Evolutionary conservation across 1,284 basidiomycete genomes (phyloP), one percentile per base, ranked within the genome.

Genomic region (Ustilago xerochloae): DNA sequence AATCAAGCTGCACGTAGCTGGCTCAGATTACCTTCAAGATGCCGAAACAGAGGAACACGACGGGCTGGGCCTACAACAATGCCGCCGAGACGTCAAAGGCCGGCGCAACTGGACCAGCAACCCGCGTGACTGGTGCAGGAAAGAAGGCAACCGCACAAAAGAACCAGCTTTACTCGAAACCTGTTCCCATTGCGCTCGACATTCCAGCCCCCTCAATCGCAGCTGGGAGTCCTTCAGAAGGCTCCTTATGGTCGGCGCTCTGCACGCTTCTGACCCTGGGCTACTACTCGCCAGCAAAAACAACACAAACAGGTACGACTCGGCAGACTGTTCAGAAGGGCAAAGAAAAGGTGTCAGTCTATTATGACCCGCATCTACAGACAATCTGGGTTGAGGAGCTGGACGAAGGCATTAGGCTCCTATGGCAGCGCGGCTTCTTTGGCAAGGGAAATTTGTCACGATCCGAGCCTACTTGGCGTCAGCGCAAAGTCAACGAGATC

Each of bases 371-470:
- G 20, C 29, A 67, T 5, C 51, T 78, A 9, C 56, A 77, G n/a
- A 73, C 77, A 13, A 67, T 80, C 18, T 80, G 78, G 78, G 66
- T 80, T 24, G 57, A 66, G 35, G 77, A 78, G n/a, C 49, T 72
- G 2, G 77, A 76, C 9, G 48, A 72, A 32, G 77, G 77, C 5
- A 39, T 68, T 35, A n/a, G 63, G 36, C 39, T 91, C 1, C 87
- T 99, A 26, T 99, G 97, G 92, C 87, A 89, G 45, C 87, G 92
- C 62, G 96, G 97, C 0, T 98, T 98, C 87, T 99, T 98, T 84
- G 96, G 97, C 20, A 99, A 99, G 85, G 97, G 97, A 1, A 91
- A 91, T 79, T 86, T 99, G 49, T 94, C 92, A 35, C 86, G 97
- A 56, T 96, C 93, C 84, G 97, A 99, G 84, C 96, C 96, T 1